Evolutionary conservation across 1,284 basidiomycete species (phyloP).

Genomic region (Apiotrichum sp.): DNA sequence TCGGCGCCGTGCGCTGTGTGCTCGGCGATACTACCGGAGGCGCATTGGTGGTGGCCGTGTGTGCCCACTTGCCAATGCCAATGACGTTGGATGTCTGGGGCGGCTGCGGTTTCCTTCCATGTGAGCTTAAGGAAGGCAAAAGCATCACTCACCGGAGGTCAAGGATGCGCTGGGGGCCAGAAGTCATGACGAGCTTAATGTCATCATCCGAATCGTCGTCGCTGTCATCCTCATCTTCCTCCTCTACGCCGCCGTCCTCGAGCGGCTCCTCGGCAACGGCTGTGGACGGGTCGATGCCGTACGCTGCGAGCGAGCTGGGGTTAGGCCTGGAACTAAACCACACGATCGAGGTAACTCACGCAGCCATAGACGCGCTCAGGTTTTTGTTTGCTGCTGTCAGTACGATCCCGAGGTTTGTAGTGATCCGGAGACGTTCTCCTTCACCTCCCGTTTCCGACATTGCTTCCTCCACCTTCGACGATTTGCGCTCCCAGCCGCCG

Average conservation of each 20-base stretch:
- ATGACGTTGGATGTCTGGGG: conserved; percentile 33
- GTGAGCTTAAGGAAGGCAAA: conserved; percentile 16
- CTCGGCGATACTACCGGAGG: conserved; percentile 22
- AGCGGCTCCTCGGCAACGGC: conserved; percentile 26
- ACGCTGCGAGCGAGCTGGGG: conserved; percentile 39
- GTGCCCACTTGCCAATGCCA: conserved; percentile 45
- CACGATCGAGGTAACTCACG: conserved; percentile 15
- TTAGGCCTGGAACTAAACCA: no score
- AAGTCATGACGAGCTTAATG: conserved; percentile 45
- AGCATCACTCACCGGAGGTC: conserved; percentile 25
- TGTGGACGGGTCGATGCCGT: conserved; percentile 35
- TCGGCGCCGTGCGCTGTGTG: conserved; percentile 12
- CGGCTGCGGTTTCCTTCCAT: conserved; percentile 34
- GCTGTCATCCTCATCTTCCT: conserved; percentile 30
- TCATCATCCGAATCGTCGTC: conserved; percentile 46
- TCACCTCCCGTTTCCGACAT: no score
- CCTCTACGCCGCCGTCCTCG: conserved; percentile 35
- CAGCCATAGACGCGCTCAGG: conserved; percentile 28
- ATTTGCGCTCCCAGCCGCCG: no score
- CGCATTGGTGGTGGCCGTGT: conserved; percentile 32
- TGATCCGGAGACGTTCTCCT: no score
- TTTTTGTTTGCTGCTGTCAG: not conserved
- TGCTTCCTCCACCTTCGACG: no score
- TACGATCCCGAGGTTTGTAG: no score
- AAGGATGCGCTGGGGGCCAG: conserved; percentile 22